These are phyloP conservation scores for Brassica nigra DNA, from an alignment of 345 rosid species.

Conservation along the genomic window DNA sequence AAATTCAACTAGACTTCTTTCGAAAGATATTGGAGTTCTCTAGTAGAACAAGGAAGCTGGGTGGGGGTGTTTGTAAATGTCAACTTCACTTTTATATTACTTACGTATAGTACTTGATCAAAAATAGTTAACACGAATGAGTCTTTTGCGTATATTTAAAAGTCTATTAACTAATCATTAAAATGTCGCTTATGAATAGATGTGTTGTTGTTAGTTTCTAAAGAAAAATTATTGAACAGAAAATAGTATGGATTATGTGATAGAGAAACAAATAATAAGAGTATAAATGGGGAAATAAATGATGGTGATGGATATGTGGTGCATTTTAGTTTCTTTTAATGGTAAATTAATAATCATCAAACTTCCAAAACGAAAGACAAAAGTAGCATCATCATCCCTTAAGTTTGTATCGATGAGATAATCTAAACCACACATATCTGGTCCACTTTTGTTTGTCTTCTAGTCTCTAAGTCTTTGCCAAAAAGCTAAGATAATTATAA, in stretches of 20 bases:
- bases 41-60: slow-evolving; percentile 27
- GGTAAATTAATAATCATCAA: slow-evolving; percentile 25
- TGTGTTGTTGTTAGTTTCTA: neutral
- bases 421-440: slow-evolving; percentile 10
- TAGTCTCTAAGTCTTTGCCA: slow-evolving; percentile 16
- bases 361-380: slow-evolving; percentile 13
- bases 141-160: neutral
- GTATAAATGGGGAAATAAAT: slow-evolving; percentile 1
- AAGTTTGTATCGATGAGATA: slow-evolving; percentile 24
- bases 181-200: neutral
- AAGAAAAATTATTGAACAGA: neutral
- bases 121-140: neutral
- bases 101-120: neutral
- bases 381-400: slow-evolving; percentile 21
- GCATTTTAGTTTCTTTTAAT: slow-evolving; percentile 11
- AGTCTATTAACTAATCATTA: neutral
- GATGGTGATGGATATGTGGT: slow-evolving; percentile 19
- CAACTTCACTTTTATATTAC: slow-evolving; percentile 12
- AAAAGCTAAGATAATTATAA: neutral
- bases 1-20: neutral
- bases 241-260: neutral
- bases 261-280: slow-evolving; percentile 22
- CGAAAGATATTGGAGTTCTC: slow-evolving; percentile 23
- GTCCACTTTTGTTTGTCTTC: slow-evolving; percentile 11
- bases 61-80: slow-evolving; percentile 16